These are phyloP conservation scores for Mycena indigotica DNA, from an alignment of 768 basidiomycete species.

Conservation along the genomic window DNA sequence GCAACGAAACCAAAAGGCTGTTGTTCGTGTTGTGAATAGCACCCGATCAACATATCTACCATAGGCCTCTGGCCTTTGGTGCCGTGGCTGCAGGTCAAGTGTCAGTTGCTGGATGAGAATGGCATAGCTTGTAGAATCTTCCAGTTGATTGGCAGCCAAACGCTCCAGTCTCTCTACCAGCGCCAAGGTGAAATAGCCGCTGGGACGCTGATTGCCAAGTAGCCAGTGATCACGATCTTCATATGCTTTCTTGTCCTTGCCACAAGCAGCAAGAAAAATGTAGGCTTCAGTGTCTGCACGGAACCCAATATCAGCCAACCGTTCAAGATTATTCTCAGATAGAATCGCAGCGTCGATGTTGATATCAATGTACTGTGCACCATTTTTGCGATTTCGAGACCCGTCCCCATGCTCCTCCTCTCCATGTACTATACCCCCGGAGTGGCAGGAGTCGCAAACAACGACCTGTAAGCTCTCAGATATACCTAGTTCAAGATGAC, in stretches of 20 bases:
- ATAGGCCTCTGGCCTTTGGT: background rate
- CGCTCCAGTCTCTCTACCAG: background rate
- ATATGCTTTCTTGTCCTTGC: background rate
- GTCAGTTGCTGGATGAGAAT: background rate
- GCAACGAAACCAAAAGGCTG: background rate
- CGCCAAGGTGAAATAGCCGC: slow-evolving; percentile 3
- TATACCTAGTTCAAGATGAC: background rate
- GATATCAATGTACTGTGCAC: background rate
- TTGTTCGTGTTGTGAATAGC: slow-evolving; percentile 3
- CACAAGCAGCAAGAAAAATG: slow-evolving; percentile 10
- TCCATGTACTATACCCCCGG: slow-evolving; percentile 5
- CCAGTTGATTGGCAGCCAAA: background rate
- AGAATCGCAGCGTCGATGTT: slow-evolving; percentile 2
- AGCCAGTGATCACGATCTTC: slow-evolving; percentile 3
- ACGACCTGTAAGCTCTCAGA: background rate
- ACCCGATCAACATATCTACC: background rate
- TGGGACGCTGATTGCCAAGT: background rate
- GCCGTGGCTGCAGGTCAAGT: background rate
- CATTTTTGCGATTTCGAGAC: background rate
- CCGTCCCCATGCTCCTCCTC: background rate
- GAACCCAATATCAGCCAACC: background rate
- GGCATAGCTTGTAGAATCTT: background rate
- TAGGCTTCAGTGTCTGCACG: background rate
- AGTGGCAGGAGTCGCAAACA: slow-evolving; percentile 14
- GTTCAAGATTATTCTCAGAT: background rate